Evolutionary conservation across 768 basidiomycete species (phyloP).

Genomic region (Termitomyces titanicus): DNA sequence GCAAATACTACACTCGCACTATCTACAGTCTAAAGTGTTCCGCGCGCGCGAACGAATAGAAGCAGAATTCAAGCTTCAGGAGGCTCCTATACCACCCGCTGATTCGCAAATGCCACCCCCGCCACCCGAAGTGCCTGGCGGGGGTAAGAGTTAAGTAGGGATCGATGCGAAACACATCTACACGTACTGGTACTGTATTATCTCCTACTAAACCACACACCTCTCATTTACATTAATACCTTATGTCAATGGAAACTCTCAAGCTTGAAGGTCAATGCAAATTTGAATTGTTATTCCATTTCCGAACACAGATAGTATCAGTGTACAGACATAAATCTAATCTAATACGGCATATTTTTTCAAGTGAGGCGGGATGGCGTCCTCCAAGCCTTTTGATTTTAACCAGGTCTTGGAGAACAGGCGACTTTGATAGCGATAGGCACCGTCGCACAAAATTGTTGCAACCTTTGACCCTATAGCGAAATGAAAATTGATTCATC

Average conservation of each 20-base stretch:
- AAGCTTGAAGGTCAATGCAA: neutral
- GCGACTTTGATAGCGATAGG: conserved; percentile 95
- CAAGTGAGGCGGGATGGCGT: conserved; percentile 77
- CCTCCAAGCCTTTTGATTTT: conserved; percentile 68
- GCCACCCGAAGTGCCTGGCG: conserved; percentile 14
- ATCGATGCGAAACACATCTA: neutral
- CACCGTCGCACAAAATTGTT: conserved; percentile 92
- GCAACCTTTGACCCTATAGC: conserved; percentile 74
- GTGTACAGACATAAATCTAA: conserved; percentile 24
- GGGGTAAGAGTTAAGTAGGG: conserved; percentile 11
- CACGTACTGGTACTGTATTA: conserved; percentile 11
- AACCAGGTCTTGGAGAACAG: conserved; percentile 95
- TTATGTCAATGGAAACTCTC: conserved; percentile 4
- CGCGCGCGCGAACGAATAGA: conserved; percentile 94
- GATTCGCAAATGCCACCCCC: conserved; percentile 15
- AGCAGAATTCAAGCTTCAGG: conserved; percentile 57
- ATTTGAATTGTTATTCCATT: neutral
- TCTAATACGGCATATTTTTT: conserved; percentile 89
- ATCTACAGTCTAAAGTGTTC: conserved; percentile 96
- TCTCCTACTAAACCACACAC: conserved; percentile 14
- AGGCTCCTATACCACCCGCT: conserved; percentile 4
- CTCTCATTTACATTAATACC: conserved; percentile 10
- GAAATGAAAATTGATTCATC: neutral
- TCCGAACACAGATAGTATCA: neutral
- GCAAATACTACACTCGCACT: conserved; percentile 69